Evolutionary conservation across 1,284 basidiomycete genomes (phyloP), one percentile per base, ranked within the genome.

Genomic region (Porodaedalea pini): DNA sequence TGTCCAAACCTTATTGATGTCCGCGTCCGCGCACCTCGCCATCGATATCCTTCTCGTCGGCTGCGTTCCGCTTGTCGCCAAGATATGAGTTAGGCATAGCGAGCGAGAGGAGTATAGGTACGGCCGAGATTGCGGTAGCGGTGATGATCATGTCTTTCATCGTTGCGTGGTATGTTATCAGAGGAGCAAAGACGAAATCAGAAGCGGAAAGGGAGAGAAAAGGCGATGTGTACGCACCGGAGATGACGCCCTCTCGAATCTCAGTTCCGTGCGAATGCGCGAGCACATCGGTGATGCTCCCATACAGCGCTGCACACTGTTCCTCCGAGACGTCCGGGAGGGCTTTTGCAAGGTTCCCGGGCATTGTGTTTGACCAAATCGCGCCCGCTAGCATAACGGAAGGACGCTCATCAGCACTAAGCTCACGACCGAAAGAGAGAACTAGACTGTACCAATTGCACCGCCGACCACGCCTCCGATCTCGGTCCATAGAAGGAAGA

Each of bases 401-500:
- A 45, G 23, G 13, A 8, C 4, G 44, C 6, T 8, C n/a, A 13
- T 41, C n/a, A 54, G 29, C 6, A 5, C n/a, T 15, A 31, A 36
- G 2, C 4, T 34, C 15, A 45, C 11, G 19, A 23, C 27, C 10
- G 27, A 19, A 79, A 27, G 17, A 43, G 5, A 25, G n/a, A n/a
- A n/a, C n/a, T n/a, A 45, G 48, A 40, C 71, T 76, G 6, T 58
- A 82, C 80, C 79, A 51, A 86, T 77, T 4, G 86, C 86, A 25
- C 75, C 79, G n/a, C 90, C 88, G 15, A 89, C 77, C 0, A 82
- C 81, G n/a, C 84, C 85, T 45, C 90, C 90, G 60, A 91, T 85
- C 69, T 93, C 90, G 8, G 88, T 86, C 64, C 90, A 79, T 36
- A 94, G 78, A 31, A 94, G 75, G 13, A 92, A 83, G 61, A 93